Evolutionary conservation across 352 stramenopile species (phyloP).

Genomic region (Halophytophthora polymorphica): DNA sequence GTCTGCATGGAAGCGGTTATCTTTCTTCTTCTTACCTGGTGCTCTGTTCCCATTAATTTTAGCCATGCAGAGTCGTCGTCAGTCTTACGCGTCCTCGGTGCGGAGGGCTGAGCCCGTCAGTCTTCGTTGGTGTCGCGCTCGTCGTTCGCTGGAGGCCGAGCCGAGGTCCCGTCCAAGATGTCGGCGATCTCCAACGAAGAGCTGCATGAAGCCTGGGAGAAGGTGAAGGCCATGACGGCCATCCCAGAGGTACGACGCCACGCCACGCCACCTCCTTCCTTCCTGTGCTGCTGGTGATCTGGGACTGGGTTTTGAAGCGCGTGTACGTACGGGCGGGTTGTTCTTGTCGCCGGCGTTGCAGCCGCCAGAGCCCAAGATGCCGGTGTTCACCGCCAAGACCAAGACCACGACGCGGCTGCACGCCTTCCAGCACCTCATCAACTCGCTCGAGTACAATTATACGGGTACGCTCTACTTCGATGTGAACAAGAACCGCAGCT

Average conservation of each 20-base stretch:
- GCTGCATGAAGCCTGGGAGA: constrained; percentile 62
- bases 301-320: background rate
- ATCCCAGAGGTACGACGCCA: constrained; percentile 59
- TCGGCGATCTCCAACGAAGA: constrained; percentile 58
- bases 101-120: too few relatives aligned
- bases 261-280: background rate
- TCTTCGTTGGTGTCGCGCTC: too few relatives aligned
- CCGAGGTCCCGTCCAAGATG: constrained; percentile 24
- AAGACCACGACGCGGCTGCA: constrained; percentile 56
- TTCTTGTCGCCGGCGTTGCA: constrained; percentile 8
- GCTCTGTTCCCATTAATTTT: background rate
- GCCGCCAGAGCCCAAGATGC: constrained; percentile 62
- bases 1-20: background rate
- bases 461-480: constrained; percentile 84
- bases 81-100: too few relatives aligned
- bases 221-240: constrained; percentile 54
- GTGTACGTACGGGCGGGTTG: too few relatives aligned
- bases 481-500: constrained; percentile 85
- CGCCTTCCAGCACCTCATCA: constrained; percentile 67
- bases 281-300: background rate
- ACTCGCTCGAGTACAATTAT: constrained; percentile 86
- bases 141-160: too few relatives aligned
- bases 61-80: too few relatives aligned
- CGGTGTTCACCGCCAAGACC: constrained; percentile 46
- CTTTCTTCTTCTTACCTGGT: background rate